Evolutionary conservation across 2,329 filamentous ascomycete species (phyloP), one percentile per base, ranked within the genome.

Genomic region (Colletotrichum scovillei): DNA sequence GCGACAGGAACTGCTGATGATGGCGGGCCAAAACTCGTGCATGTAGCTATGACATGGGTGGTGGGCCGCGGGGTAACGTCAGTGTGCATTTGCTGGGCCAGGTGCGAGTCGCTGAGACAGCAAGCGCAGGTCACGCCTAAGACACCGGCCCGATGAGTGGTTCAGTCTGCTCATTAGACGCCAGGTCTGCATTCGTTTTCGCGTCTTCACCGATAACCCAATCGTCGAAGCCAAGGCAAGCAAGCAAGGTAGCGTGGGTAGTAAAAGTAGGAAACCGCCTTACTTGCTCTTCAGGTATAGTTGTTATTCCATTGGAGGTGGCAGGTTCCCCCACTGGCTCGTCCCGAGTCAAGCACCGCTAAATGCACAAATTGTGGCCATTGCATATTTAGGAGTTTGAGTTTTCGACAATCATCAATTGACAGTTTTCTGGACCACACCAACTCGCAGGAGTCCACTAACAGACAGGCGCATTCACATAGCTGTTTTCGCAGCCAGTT

Each of bases 31-130:
- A 59, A 70, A 65, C 42, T 53, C n/a, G 56, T 60, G 38, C 60
- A 62, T 69, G 16, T 71, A 71, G 55, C 60, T 73, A 73, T 73
- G 71, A 73, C 71, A 73, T 73, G 71, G 71, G 62, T 73, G 70
- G 70, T 73, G 71, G 67, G 71, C 28, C 71, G 71, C 71, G 71
- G 71, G 67, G 60, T 66, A 73, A 73, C 71, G 67, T 73, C 71
- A 73, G 70, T 35, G 59, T 70, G 60, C 66, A 58, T 63, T 11
- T 63, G 52, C 38, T 38, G 7, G 42, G 46, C 60, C 42, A 49
- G 24, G 42, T 35, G 28, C 35, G 42, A 63, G 38, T 52, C 28
- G 26, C 59, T 7, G 11, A n/a, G 28, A 63, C 19, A 46, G 53
- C 65, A 53, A 60, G 42, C 46, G 32, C 66, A 70, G 59, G 67